Percentiles rank a stretch among this genome's conserved stretches.
These are phyloP conservation scores for Aspergillus piperis DNA, from an alignment of 2,329 filamentous ascomycete species.

Conservation along the genomic window DNA sequence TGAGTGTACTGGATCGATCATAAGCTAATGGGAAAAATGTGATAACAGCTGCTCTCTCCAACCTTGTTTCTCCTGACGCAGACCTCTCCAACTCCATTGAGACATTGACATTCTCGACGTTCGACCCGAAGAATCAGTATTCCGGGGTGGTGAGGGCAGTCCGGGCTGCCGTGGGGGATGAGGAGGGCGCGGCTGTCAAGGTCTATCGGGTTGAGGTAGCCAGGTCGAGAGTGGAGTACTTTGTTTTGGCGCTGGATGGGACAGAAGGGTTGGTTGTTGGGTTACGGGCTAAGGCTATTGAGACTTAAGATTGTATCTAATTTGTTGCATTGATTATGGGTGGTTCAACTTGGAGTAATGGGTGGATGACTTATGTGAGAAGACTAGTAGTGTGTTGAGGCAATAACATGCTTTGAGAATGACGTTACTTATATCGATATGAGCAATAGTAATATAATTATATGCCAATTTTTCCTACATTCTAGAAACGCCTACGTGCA, in stretches of 20 bases:
- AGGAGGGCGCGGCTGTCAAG: slow-evolving; percentile 60
- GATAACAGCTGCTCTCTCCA: no score
- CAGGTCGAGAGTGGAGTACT: slow-evolving; percentile 72
- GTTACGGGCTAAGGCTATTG: slow-evolving; percentile 74
- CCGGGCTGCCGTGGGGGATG: slow-evolving; percentile 34
- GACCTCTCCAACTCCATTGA: slow-evolving; percentile 69
- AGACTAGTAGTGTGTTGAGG: no score
- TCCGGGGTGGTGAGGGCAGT: slow-evolving; percentile 55
- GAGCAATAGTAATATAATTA: no score
- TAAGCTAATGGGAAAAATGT: not conserved
- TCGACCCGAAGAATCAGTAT: slow-evolving; percentile 74
- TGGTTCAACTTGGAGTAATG: not conserved
- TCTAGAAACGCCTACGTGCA: no score
- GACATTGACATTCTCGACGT: slow-evolving; percentile 68
- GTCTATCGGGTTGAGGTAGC: slow-evolving; percentile 71
- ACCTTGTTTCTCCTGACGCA: no score
- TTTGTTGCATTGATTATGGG: not conserved
- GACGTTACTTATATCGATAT: no score
- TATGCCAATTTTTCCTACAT: no score
- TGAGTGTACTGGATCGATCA: not conserved
- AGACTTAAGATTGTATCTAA: slow-evolving; percentile 54
- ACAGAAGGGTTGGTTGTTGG: slow-evolving; percentile 69
- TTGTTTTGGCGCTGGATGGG: slow-evolving; percentile 67
- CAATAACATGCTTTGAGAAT: no score
- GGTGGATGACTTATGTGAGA: no score